A percentile compares a stretch with the other conserved stretches of the same genome.
Evolutionary conservation across 495 filamentous ascomycete species (phyloP).

Genomic region (Astrothelium subdiscretum): DNA sequence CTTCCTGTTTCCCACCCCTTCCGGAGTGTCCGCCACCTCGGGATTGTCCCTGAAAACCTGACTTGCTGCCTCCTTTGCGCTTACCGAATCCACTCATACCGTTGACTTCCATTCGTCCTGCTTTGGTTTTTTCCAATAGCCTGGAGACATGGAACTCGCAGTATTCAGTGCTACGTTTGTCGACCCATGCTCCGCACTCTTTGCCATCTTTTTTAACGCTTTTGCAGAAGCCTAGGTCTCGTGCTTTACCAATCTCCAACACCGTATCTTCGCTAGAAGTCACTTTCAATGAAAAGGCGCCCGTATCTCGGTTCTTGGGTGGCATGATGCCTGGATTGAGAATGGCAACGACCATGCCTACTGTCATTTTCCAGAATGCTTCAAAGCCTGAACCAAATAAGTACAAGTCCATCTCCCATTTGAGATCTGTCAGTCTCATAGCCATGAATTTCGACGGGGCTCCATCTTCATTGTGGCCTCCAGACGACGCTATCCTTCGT

Average conservation of each 20-base stretch:
- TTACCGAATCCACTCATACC: constrained; percentile 36
- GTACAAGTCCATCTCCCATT: constrained; percentile 83
- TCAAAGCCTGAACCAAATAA: constrained; percentile 87
- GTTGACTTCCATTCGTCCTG: constrained; percentile 70
- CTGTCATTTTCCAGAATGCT: constrained; percentile 77
- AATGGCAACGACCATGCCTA: constrained; percentile 80
- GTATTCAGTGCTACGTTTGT: constrained; percentile 73
- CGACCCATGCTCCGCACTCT: constrained; percentile 72
- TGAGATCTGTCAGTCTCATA: constrained; percentile 72
- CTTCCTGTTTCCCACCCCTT: constrained; percentile 23
- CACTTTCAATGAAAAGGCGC: constrained; percentile 71
- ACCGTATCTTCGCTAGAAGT: constrained; percentile 76
- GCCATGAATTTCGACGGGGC: constrained; percentile 68
- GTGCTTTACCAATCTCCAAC: constrained; percentile 73
- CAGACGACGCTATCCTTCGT: constrained; percentile 29
- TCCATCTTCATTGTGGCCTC: constrained; percentile 30
- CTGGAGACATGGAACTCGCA: constrained; percentile 88
- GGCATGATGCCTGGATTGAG: constrained; percentile 90
- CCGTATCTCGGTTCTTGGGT: constrained; percentile 65
- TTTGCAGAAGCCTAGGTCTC: constrained; percentile 86
- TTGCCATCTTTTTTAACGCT: constrained; percentile 71
- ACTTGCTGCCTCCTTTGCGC: constrained; percentile 26
- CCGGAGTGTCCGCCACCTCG: constrained; percentile 20
- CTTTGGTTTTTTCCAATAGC: constrained; percentile 53
- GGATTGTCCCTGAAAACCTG: neutral